A percentile compares a stretch with the other conserved stretches of the same genome.
Conservation (phyloP, 2,329 filamentous ascomycete species). For the Sarocladium strictum region DNA sequence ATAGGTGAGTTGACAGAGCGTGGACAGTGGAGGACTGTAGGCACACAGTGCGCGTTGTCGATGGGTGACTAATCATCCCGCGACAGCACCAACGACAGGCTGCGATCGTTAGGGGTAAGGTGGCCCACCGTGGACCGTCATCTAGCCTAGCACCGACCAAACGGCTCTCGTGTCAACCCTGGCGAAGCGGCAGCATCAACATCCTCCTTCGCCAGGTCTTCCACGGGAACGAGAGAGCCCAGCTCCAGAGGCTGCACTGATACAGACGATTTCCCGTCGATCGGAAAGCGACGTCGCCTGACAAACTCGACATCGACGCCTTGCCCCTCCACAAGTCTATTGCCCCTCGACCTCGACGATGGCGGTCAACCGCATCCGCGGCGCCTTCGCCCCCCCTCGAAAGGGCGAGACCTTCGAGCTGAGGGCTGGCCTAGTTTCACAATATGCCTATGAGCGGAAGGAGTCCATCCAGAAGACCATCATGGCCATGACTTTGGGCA, state of each 20-base stretch:
- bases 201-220: slow-evolving; percentile 4
- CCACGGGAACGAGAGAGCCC: background rate
- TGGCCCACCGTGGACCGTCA: slow-evolving; percentile 7
- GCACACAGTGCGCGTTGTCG: background rate
- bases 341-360: slow-evolving; percentile 20
- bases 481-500: slow-evolving; percentile 99
- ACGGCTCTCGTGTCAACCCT: slow-evolving; percentile 3
- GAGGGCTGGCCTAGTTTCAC: slow-evolving; percentile 89
- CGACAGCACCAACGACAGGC: background rate
- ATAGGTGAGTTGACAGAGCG: background rate
- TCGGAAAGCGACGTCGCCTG: background rate
- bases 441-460: slow-evolving; percentile 99
- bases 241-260: background rate
- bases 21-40: background rate
- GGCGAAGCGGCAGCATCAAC: slow-evolving; percentile 1
- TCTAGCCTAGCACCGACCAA: slow-evolving; percentile 1
- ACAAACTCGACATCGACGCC: background rate
- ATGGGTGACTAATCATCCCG: slow-evolving; percentile 1
- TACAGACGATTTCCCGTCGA: background rate
- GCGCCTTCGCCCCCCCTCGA: slow-evolving; percentile 84
- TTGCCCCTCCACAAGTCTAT: slow-evolving; percentile 11
- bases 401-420: slow-evolving; percentile 99
- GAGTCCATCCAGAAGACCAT: slow-evolving; percentile 99
- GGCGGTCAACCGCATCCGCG: slow-evolving; percentile 91
- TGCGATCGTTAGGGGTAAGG: slow-evolving; percentile 5